Percentiles rank a stretch among this genome's conserved stretches.
Evolutionary conservation across 2,329 filamentous ascomycete genomes (phyloP).

Genomic region (Myriosclerotinia duriaeana): DNA sequence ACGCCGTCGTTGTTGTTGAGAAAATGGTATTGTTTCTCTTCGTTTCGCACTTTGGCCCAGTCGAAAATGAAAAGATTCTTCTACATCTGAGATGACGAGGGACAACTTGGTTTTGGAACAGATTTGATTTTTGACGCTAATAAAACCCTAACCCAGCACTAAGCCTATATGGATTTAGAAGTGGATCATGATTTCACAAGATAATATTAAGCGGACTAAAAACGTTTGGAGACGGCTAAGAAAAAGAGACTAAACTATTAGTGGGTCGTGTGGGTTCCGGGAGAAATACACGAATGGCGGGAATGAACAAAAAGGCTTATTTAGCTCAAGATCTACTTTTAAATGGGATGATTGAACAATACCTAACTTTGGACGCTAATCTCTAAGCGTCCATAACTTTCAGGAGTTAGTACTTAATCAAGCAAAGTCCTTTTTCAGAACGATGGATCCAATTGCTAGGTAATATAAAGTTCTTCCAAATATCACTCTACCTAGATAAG

Average conservation of each 20-base stretch:
- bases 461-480: too few species aligned
- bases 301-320: too few species aligned
- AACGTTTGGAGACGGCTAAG: conserved; percentile 6
- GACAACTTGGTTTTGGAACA: conserved; percentile 17
- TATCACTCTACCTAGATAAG: too few species aligned
- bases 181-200: not conserved
- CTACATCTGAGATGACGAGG: conserved; percentile 20
- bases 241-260: conserved; percentile 9
- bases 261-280: not conserved
- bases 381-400: too few species aligned
- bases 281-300: too few species aligned
- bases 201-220: conserved; percentile 4
- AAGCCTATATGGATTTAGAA: not conserved
- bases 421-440: too few species aligned
- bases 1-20: not conserved
- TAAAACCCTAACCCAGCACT: conserved; percentile 17
- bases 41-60: conserved; percentile 17
- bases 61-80: conserved; percentile 23
- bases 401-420: too few species aligned
- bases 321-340: too few species aligned
- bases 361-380: too few species aligned
- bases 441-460: too few species aligned
- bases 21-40: not conserved
- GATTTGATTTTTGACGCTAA: not conserved
- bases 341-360: too few species aligned